Evolutionary conservation across 352 stramenopile species (phyloP), one percentile per base, ranked within the genome.

Genomic region (Blastocystis sp.): DNA sequence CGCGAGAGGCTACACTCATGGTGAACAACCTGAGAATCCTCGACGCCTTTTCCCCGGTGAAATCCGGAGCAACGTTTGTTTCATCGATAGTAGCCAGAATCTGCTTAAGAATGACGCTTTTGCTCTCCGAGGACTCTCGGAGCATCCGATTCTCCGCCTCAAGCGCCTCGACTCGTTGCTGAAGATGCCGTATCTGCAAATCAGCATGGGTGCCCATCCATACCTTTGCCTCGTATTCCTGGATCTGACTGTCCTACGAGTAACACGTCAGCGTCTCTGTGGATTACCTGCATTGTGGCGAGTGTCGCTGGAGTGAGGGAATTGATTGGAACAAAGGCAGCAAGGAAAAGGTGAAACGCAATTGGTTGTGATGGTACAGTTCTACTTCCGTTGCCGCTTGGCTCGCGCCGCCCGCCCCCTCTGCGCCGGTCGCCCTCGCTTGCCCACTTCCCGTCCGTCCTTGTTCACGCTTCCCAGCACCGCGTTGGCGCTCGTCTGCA

Each of bases 381-480:
- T 21, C 64, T 24, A 4, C 24, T 40, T 45, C 45, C 38, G 21
- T 24, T 71, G 19, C 14, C 64, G 21, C 64, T 40, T n/a, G 19
- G 42, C 38, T 76, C 66, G 7, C 38, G 42, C 21, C 1, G 42
- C 24, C 28, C 66, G 9, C 28, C 40, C 24, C 40, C 42, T 57
- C 21, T 2, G 34, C 21, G 4, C 9, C 40, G 24, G 14, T 74
- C 19, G 57, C 24, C 42, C 17, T 70, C 74, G 74, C 61, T 84
- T 84, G 19, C 74, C 74, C 21, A 84, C 74, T 17, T 68, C 45
- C 3, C 2, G 54, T 14, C 74, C 74, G 34, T 84, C 60, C 57
- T 84, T 11, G 48, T 84, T 84, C 14, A 84, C 74, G 24, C 52
- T 69, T 28, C 74, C 74, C 21, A 84, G 48, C 2, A 38, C 28